phyloP scores from a whole-genome alignment of 2,329 filamentous ascomycete genomes.

The Camillea tinctor region DNA sequence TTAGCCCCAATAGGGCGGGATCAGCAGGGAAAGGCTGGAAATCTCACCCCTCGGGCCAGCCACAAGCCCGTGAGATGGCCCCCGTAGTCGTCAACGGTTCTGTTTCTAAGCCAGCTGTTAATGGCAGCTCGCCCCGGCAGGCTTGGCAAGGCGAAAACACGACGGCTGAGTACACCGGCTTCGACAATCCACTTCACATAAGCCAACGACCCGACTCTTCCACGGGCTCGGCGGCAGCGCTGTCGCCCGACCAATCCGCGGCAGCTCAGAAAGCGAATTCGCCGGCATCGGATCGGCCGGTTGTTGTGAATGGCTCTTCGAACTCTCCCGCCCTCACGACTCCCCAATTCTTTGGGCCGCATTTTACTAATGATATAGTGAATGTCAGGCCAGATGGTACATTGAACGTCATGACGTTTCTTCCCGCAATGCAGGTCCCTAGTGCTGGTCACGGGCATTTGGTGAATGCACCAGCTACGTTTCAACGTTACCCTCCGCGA shows the following conservation, averaged over 20 bases:
- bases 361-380: conserved; percentile 33
- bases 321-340: conserved; percentile 9
- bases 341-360: conserved; percentile 13
- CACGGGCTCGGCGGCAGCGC: conserved; percentile 20
- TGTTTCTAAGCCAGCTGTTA: conserved; percentile 29
- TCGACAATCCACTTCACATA: conserved; percentile 40
- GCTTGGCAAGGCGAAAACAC: conserved; percentile 27
- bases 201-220: conserved; percentile 32
- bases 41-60: conserved; percentile 40
- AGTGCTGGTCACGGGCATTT: conserved; percentile 2
- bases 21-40: conserved; percentile 41
- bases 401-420: conserved; percentile 21
- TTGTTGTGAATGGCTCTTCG: conserved; percentile 44
- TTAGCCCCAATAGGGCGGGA: conserved; percentile 48
- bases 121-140: conserved; percentile 28
- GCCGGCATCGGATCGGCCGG: conserved; percentile 41
- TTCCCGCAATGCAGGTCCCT: conserved; percentile 1
- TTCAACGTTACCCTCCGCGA: conserved; percentile 33
- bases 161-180: conserved; percentile 29
- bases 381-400: conserved; percentile 20
- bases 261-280: conserved; percentile 24
- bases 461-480: conserved; percentile 5
- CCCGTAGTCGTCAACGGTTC: conserved; percentile 45
- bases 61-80: conserved; percentile 33
- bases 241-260: conserved; percentile 18